A percentile compares a stretch with the other conserved stretches of the same genome.
phyloP scores from a whole-genome alignment of 495 filamentous ascomycete genomes.

The Podospora sp. region DNA sequence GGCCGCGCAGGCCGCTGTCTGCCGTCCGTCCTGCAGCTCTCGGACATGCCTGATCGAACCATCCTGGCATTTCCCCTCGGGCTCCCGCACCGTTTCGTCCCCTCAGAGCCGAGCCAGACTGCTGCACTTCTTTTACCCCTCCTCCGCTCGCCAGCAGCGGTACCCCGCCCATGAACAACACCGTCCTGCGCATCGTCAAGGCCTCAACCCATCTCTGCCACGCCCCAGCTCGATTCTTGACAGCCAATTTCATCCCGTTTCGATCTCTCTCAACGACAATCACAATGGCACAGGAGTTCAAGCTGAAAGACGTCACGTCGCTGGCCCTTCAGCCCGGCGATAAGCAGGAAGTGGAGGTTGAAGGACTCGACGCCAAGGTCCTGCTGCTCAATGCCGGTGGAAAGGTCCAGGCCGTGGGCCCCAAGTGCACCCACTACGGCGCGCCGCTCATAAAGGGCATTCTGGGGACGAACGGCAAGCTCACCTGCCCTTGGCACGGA shows the following conservation, averaged over 20 bases:
- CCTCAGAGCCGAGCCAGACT: neutral
- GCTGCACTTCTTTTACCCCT: neutral
- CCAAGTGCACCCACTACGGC: constrained; percentile 92
- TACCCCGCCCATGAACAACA: neutral
- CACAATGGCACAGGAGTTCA: constrained; percentile 69
- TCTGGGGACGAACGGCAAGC: constrained; percentile 74
- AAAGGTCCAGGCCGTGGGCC: constrained; percentile 73
- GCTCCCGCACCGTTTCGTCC: neutral
- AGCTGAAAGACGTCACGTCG: constrained; percentile 76
- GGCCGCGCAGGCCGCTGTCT: neutral
- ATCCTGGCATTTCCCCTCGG: neutral
- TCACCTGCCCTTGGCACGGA: constrained; percentile 96
- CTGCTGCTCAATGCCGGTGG: constrained; percentile 77
- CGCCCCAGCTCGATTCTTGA: neutral
- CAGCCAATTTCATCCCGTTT: neutral
- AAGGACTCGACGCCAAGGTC: constrained; percentile 86
- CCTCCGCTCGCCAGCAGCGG: neutral
- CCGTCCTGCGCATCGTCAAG: neutral
- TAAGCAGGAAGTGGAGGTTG: constrained; percentile 86
- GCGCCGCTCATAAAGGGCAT: constrained; percentile 86
- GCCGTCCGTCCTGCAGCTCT: neutral
- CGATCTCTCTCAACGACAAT: neutral
- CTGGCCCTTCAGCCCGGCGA: constrained; percentile 74
- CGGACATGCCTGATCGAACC: neutral
- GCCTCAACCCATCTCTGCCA: neutral